Conservation (phyloP, 225 moss, liverwort and hornwort species). For the Anthoceros angustus region DNA sequence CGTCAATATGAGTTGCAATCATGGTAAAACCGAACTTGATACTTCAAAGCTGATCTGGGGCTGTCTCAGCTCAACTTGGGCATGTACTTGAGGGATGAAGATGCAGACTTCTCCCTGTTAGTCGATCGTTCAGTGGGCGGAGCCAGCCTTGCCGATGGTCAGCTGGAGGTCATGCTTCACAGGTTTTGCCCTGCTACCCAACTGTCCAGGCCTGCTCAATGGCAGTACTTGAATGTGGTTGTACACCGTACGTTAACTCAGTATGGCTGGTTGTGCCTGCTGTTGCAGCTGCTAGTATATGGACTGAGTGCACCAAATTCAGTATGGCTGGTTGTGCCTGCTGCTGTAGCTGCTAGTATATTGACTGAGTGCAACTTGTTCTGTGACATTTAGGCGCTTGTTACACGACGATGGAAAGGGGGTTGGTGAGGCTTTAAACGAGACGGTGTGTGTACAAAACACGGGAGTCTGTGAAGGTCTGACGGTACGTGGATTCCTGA, state of each 20-base stretch:
- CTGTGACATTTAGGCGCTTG: conserved; percentile 40
- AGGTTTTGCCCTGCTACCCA: background rate
- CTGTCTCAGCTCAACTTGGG: conserved; percentile 18
- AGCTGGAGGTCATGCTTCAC: conserved; percentile 5
- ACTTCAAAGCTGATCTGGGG: background rate
- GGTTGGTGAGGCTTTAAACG: conserved; percentile 61
- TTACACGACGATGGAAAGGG: conserved; percentile 72
- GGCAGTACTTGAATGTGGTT: background rate
- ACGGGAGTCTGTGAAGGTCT: conserved; percentile 57
- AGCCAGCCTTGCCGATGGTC: background rate
- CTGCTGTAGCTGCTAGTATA: no score
- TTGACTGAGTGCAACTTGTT: conserved; percentile 8
- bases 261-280: background rate
- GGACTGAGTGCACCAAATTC: no score
- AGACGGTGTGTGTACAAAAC: conserved; percentile 51
- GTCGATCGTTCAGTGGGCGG: background rate
- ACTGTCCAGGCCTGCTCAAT: background rate
- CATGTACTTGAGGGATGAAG: conserved; percentile 48
- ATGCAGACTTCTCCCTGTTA: conserved; percentile 31
- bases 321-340: no score
- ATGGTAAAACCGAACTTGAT: background rate
- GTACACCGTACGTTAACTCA: background rate
- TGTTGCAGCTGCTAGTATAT: no score
- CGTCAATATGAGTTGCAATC: background rate
- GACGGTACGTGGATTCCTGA: conserved; percentile 33